phyloP scores from a whole-genome alignment of 1,284 basidiomycete genomes.

The Cryptococcus floricola region DNA sequence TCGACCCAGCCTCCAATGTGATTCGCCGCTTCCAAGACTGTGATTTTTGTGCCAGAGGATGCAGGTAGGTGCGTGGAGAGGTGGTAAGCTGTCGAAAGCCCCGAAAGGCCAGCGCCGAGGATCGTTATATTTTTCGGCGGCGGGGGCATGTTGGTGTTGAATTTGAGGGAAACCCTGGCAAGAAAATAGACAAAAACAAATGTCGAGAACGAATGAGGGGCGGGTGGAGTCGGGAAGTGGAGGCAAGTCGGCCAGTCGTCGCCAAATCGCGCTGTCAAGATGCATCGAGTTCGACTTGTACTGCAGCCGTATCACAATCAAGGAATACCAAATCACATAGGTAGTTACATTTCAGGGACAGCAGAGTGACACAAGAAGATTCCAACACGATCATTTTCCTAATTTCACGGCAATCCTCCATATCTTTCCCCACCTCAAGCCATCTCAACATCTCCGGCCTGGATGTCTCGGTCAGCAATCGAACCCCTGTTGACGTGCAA shows the following conservation, averaged over 20 bases:
- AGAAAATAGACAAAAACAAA: not conserved
- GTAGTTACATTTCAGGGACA: no score
- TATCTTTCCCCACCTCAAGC: conserved; percentile 5
- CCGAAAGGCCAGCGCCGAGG: conserved; percentile 45
- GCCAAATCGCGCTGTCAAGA: not conserved
- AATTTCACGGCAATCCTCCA: not conserved
- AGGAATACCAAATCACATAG: no score
- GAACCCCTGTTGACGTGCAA: not conserved
- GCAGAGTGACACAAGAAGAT: no score
- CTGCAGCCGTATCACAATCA: no score
- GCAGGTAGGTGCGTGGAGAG: conserved; percentile 16
- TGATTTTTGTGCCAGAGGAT: conserved; percentile 50
- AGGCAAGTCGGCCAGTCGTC: not conserved
- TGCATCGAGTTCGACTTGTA: no score
- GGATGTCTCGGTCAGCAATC: not conserved
- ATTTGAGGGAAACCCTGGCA: not conserved
- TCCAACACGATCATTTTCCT: not conserved
- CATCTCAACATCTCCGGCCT: conserved; percentile 20
- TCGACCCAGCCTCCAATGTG: conserved; percentile 80
- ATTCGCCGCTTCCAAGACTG: conserved; percentile 63
- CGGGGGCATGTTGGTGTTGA: not conserved
- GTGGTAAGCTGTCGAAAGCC: conserved; percentile 44
- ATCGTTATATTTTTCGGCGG: conserved; percentile 36
- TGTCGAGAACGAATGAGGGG: not conserved
- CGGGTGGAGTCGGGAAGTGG: not conserved